Conservation (phyloP, 1,284 basidiomycete species). For the Polyporus tsugae region DNA sequence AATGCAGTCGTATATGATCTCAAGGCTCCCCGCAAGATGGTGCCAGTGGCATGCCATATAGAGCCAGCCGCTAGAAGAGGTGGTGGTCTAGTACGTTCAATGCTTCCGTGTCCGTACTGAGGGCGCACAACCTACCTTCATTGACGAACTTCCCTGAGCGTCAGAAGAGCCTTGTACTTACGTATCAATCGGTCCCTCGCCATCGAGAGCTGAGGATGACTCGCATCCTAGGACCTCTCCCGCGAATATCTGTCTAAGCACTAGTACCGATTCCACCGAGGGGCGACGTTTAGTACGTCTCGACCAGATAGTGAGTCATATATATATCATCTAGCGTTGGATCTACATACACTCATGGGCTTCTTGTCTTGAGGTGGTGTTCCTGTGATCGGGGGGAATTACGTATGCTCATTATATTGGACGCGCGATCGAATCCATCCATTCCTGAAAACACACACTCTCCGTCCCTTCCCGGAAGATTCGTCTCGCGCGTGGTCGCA, state of each 20-base stretch:
- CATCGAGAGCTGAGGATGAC: not conserved
- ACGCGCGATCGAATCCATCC: conserved; percentile 20
- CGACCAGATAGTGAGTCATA: conserved; percentile 10
- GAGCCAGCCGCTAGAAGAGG: not conserved
- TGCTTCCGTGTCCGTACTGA: not conserved
- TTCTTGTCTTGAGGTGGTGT: conserved; percentile 12
- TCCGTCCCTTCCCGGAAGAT: not conserved
- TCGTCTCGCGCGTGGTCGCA: conserved; percentile 14
- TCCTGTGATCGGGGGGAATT: conserved; percentile 15
- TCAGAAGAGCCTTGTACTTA: not conserved
- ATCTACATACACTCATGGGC: conserved; percentile 7
- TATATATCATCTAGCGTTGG: too few relatives aligned
- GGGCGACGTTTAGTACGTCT: not conserved
- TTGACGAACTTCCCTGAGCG: not conserved
- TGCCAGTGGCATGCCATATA: not conserved
- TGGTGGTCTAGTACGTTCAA: not conserved
- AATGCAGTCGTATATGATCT: not conserved
- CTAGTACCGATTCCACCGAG: not conserved
- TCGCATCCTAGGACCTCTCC: conserved; percentile 1
- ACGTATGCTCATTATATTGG: conserved; percentile 25
- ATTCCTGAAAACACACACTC: not conserved
- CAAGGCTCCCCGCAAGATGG: not conserved
- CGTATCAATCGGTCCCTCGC: not conserved
- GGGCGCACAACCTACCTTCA: not conserved
- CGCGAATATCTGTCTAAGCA: not conserved